Evolutionary conservation across 495 filamentous ascomycete genomes (phyloP).

Genomic region (Trichoderma virens): DNA sequence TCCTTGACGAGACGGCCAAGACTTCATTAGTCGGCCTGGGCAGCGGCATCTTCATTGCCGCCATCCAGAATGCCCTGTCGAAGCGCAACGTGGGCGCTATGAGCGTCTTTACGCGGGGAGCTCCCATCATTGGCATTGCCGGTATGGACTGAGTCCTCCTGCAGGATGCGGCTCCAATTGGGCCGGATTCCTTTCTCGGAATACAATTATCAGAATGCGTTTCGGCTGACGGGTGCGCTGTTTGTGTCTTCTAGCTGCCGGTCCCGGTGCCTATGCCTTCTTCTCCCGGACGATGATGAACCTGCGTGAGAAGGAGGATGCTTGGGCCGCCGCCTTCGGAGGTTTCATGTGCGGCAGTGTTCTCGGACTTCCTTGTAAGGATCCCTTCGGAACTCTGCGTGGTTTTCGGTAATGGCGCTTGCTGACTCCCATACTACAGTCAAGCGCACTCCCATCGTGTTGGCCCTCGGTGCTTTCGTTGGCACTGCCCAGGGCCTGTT

Average conservation of each 20-base stretch:
- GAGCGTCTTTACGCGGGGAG: slow-evolving; percentile 63
- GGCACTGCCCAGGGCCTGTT: slow-evolving; percentile 59
- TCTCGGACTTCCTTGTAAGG: slow-evolving; percentile 42
- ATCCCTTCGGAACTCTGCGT: not conserved
- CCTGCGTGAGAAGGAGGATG: slow-evolving; percentile 67
- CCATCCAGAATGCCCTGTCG: slow-evolving; percentile 75
- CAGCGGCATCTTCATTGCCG: slow-evolving; percentile 59
- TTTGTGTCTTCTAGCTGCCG: slow-evolving; percentile 59
- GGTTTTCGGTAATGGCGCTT: not conserved
- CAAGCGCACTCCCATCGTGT: slow-evolving; percentile 66
- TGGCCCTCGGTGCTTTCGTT: slow-evolving; percentile 66
- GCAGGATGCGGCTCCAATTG: slow-evolving; percentile 53
- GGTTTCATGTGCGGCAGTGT: slow-evolving; percentile 66
- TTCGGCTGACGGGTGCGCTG: slow-evolving; percentile 17
- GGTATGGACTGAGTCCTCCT: slow-evolving; percentile 22
- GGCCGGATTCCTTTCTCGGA: slow-evolving; percentile 14
- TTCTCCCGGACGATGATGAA: slow-evolving; percentile 52
- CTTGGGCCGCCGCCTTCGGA: slow-evolving; percentile 59
- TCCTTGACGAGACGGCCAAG: slow-evolving; percentile 11
- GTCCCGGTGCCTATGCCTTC: slow-evolving; percentile 28
- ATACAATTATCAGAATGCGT: not conserved
- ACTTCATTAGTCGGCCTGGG: not conserved
- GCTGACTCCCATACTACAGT: slow-evolving; percentile 34
- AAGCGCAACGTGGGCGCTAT: slow-evolving; percentile 69
- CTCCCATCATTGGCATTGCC: slow-evolving; percentile 28